A percentile compares a stretch with the other conserved stretches of the same genome.
These are phyloP conservation scores for Mychonastes homosphaera DNA, from an alignment of 139 green algal species.

Conservation along the genomic window DNA sequence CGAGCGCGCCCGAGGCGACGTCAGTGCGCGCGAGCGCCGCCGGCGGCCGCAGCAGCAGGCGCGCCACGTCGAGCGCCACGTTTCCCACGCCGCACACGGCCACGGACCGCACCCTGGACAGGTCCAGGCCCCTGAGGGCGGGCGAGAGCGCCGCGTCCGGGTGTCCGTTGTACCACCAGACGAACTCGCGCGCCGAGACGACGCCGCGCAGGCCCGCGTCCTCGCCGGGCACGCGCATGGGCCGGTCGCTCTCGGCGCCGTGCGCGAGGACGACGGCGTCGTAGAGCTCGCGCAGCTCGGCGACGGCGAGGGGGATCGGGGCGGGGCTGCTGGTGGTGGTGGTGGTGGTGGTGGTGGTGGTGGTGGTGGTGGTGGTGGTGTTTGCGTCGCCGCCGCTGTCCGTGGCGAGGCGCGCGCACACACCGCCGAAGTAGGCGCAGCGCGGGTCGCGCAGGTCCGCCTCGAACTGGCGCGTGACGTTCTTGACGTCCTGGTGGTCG, in stretches of 20 bases:
- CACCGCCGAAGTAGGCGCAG: constrained; percentile 73
- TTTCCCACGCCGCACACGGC: constrained; percentile 72
- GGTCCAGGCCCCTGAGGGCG: too few species aligned
- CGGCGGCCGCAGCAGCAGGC: constrained; percentile 62
- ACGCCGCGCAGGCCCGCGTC: constrained; percentile 55
- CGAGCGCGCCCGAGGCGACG: constrained; percentile 62
- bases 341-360: too few species aligned
- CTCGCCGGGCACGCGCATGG: constrained; percentile 70
- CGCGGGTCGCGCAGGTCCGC: constrained; percentile 36
- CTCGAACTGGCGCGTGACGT: constrained; percentile 83
- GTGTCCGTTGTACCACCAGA: constrained; percentile 98
- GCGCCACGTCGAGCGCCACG: constrained; percentile 89
- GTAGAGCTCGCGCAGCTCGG: constrained; percentile 63
- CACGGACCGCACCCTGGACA: constrained; percentile 40
- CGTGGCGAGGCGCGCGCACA: constrained; percentile 41
- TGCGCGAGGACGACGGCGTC: constrained; percentile 77
- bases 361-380: too few species aligned
- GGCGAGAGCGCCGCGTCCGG: constrained; percentile 51
- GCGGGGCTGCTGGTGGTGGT: too few species aligned
- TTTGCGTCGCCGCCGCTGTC: too few species aligned
- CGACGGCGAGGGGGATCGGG: too few species aligned
- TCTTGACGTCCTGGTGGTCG: constrained; percentile 94
- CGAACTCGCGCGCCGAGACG: constrained; percentile 81
- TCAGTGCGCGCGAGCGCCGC: constrained; percentile 66
- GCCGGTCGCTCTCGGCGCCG: constrained; percentile 76